Percentiles rank a stretch among this genome's conserved stretches.
These are phyloP conservation scores for Cicer arietinum DNA, from an alignment of 306 rosid genomes.

Conservation along the genomic window DNA sequence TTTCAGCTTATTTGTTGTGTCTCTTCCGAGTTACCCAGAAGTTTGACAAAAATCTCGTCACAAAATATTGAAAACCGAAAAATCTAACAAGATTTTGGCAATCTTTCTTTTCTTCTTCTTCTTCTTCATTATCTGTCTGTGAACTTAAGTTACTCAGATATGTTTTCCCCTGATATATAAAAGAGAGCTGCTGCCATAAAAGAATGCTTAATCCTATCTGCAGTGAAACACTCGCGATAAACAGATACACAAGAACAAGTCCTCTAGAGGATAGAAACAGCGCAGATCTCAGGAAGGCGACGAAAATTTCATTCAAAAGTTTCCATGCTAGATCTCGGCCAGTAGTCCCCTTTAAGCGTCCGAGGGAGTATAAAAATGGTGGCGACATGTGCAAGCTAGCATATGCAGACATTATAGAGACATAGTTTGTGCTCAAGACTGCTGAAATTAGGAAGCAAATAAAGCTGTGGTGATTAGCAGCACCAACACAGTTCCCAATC, in stretches of 20 bases:
- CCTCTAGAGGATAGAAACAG: conserved; percentile 74
- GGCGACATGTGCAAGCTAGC: conserved; percentile 68
- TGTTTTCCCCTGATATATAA: conserved; percentile 78
- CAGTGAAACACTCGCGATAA: conserved; percentile 74
- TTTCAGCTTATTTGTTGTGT: conserved; percentile 61
- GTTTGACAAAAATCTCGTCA: conserved; percentile 64
- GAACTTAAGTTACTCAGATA: conserved; percentile 68
- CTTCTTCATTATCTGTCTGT: conserved; percentile 44
- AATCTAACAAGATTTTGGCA: conserved; percentile 80
- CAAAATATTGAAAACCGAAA: conserved; percentile 67
- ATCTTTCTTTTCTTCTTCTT: conserved; percentile 62
- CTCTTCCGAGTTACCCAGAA: conserved; percentile 56
- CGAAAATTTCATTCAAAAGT: conserved; percentile 47
- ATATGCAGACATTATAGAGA: conserved; percentile 67
- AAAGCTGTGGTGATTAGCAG: conserved; percentile 86
- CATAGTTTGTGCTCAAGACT: conserved; percentile 67
- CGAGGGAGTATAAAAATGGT: conserved; percentile 42
- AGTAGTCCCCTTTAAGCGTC: conserved; percentile 36
- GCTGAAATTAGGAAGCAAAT: conserved; percentile 85
- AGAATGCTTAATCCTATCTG: conserved; percentile 74
- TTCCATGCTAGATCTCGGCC: conserved; percentile 44
- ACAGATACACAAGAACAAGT: conserved; percentile 73
- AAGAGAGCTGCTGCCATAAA: conserved; percentile 93
- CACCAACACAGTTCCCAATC: conserved; percentile 99
- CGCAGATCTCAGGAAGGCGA: conserved; percentile 65